Evolutionary conservation across 495 filamentous ascomycete species (phyloP), one percentile per base, ranked within the genome.

Genomic region (Penicilliopsis zonata): DNA sequence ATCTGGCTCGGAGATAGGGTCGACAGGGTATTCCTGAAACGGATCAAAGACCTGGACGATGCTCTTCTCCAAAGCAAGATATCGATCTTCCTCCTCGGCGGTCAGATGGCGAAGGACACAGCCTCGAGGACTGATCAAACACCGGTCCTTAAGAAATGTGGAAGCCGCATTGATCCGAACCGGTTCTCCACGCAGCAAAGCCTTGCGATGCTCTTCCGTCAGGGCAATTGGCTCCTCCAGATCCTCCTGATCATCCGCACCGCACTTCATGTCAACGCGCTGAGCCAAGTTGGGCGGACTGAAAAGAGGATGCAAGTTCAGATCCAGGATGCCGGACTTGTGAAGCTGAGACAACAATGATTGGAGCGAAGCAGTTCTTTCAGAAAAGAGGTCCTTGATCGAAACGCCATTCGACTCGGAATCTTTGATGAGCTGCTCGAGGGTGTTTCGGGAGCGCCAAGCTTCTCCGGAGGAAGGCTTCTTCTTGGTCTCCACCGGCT

Each of bases 71-170:
- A 93, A 65, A 32, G 73, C 64, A 9, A 95, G 57, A 37, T 82
- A 88, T 6, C 78, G 70, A 14, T 80, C 66, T 38, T 93, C 85
- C 46, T 92, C 82, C 18, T 82, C 78, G 9, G 65, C 47, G 8
- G 70, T 78, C 13, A 98, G 61, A 39, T 85, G 83, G 22, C 74
- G 74, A 17, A 95, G 64, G 33, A 81, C 78, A 34, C 78, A 74
- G 3, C 86, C 85, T 35, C 80, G 76, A 3, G 86, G 83, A 1
- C 82, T 86, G 31, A 90, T 74, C 28, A 90, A 57, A 18, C 53
- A 59, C n/a, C 57, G 50, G 18, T 66, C 49, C 26, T 70, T 61
- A 15, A 61, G 49, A 13, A 54, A 39, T 27, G 45, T 53, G 13
- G 53, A 46, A 13, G 55, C 50, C 10, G 35, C 28, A 12, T 55